Evolutionary conservation across 495 filamentous ascomycete genomes (phyloP).

Genomic region (Aspergillus nanangensis): DNA sequence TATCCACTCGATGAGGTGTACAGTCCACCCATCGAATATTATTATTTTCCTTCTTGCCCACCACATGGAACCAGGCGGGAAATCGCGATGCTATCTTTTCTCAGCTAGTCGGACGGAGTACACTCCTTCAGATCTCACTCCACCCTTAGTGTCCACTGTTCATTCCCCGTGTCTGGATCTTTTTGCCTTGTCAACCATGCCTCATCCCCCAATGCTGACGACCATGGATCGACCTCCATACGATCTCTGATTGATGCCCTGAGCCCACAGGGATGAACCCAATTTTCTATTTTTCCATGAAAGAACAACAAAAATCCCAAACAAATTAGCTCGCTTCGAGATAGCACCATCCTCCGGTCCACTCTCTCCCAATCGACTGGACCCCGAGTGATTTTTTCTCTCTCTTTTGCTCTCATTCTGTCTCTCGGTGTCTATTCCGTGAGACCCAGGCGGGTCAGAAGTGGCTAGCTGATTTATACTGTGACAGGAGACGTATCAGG

Average conservation of each 20-base stretch:
- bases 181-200: too few relatives aligned
- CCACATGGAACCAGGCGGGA: too few relatives aligned
- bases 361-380: neutral
- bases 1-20: neutral
- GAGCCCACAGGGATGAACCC: neutral
- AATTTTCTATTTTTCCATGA: neutral
- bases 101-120: neutral
- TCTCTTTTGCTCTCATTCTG: too few relatives aligned
- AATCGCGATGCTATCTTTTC: neutral
- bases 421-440: neutral
- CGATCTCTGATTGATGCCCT: slow-evolving; percentile 1
- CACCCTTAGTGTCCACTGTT: neutral
- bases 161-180: neutral
- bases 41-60: too few relatives aligned
- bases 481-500: neutral
- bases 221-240: neutral
- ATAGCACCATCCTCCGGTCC: neutral
- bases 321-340: too few relatives aligned
- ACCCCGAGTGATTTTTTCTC: too few relatives aligned
- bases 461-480: neutral
- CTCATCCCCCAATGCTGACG: too few relatives aligned
- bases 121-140: neutral
- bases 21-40: neutral
- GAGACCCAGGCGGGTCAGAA: too few relatives aligned
- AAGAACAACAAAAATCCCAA: neutral